Conservation (phyloP, 192 early-diverging fungal genomes). For the Anaeromyces robustus region DNA sequence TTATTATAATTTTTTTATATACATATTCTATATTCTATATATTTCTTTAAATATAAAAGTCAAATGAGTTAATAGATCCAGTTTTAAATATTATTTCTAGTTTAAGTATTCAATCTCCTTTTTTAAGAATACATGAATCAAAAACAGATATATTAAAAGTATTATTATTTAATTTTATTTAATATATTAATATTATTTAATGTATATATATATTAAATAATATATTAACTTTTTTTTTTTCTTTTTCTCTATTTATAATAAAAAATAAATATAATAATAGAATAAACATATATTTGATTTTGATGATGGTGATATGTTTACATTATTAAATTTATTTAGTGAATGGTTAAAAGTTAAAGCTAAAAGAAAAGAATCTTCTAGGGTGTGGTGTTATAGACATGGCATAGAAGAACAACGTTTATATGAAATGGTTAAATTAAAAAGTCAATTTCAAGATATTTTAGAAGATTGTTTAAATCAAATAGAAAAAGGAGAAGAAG, state of each 20-base stretch:
- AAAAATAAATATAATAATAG: too few relatives aligned
- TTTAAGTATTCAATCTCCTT: slow-evolving; percentile 51
- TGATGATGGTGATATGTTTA: slow-evolving; percentile 47
- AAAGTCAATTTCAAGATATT: slow-evolving; percentile 44
- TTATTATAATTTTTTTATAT: too few relatives aligned
- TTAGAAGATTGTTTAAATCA: slow-evolving; percentile 23
- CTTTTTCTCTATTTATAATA: not conserved
- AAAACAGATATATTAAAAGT: slow-evolving; percentile 34
- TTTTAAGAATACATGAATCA: slow-evolving; percentile 24
- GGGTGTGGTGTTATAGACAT: slow-evolving; percentile 36
- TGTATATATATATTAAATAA: slow-evolving; percentile 4
- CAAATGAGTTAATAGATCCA: slow-evolving; percentile 30
- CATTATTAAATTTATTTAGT: slow-evolving; percentile 40
- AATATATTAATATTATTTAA: too few relatives aligned
- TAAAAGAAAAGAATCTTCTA: slow-evolving; percentile 25
- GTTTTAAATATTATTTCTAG: slow-evolving; percentile 39
- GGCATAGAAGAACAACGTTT: slow-evolving; percentile 56
- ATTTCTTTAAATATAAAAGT: slow-evolving; percentile 3
- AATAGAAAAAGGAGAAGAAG: slow-evolving; percentile 4
- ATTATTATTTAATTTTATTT: too few relatives aligned
- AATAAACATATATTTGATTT: slow-evolving; percentile 29
- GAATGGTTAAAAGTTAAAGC: slow-evolving; percentile 40
- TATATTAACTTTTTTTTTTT: not conserved
- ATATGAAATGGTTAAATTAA: slow-evolving; percentile 54
- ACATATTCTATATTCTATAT: not conserved